Evolutionary conservation across 2,329 filamentous ascomycete species (phyloP).

Genomic region (Rutstroemia sp.): DNA sequence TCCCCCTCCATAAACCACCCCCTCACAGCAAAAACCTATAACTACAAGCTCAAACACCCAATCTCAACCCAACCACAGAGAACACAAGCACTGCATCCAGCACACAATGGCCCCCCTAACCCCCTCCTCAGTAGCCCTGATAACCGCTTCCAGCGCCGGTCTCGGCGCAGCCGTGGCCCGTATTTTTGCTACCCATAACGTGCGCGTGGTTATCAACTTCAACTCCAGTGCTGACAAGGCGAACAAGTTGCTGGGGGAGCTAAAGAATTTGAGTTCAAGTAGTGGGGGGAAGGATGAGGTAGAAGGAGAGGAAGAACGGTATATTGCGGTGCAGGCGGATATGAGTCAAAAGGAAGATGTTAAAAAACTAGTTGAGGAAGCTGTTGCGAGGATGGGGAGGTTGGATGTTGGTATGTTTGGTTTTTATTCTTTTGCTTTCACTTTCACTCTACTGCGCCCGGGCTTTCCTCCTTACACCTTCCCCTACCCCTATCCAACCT

Average conservation of each 20-base stretch:
- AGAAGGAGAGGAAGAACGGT: slow-evolving; percentile 11
- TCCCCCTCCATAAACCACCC: too few species aligned
- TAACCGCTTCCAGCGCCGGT: slow-evolving; percentile 52
- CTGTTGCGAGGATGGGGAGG: slow-evolving; percentile 53
- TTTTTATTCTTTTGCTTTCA: neutral
- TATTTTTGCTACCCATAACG: slow-evolving; percentile 60
- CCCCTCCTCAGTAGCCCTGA: slow-evolving; percentile 31
- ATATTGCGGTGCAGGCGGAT: slow-evolving; percentile 57
- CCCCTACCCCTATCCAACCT: neutral
- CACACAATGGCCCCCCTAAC: too few species aligned
- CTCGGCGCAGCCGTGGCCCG: slow-evolving; percentile 62
- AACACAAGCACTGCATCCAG: too few species aligned
- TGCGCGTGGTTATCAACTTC: slow-evolving; percentile 70
- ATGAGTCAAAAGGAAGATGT: slow-evolving; percentile 54
- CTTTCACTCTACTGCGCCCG: neutral
- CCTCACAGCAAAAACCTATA: too few species aligned
- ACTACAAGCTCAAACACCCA: too few species aligned
- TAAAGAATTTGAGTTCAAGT: slow-evolving; percentile 43
- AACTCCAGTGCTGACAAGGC: slow-evolving; percentile 53
- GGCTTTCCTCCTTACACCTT: neutral
- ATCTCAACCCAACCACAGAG: too few species aligned
- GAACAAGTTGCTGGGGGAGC: slow-evolving; percentile 45
- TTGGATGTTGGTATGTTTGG: slow-evolving; percentile 50
- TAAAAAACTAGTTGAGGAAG: slow-evolving; percentile 48
- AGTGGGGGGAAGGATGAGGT: neutral